Base-by-base conservation (phyloP, 2,329 filamentous ascomycete genomes). In the Fusarium humuli region DNA sequence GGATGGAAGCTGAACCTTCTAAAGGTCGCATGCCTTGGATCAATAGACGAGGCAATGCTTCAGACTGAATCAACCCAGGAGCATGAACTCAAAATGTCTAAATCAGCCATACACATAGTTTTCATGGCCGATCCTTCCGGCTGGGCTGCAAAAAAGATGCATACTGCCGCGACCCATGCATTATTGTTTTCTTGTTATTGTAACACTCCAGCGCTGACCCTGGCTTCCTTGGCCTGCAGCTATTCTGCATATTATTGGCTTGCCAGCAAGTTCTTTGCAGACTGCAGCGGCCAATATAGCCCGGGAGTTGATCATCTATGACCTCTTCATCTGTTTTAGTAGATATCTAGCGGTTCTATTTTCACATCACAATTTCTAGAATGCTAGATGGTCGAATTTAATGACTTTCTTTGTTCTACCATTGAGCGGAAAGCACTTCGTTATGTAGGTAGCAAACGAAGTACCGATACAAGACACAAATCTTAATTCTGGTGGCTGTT, bases 51-150 rank as follows among this genome's bases (percentile, higher is more conserved):
- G 55, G 48, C 55, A 61, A 40, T 52, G 60, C 40, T 54, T 53
- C 29, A 18, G 44, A 27, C n/a, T 9, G 25, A 30, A 46, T 47
- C 30, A 47, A 62, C 7, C 37, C 25, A 50, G 47, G 42, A 47
- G 52, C 29, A 52, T 56, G 41, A 70, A 71, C 68, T 71, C 52
- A 69, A 65, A 70, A 69, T 69, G 27, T 27, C 37, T 25, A 27
- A 53, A 58, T 54, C 41, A 54, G 37, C 29, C 57, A 41, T 25
- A 62, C 29, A 40, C 30, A 42, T 40, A 52, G 37, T 53, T 48
- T 29, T 25, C 23, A 64, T 30, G 34, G 42, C 67, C 62, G 67
- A 52, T 49, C 55, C 50, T 70, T 61, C 68, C 59, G 67, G 52
- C 32, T 57, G 29, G 23, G 46, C 30, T 48, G 42, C 53, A 56